A percentile compares a stretch with the other conserved stretches of the same genome.
Evolutionary conservation across 768 basidiomycete species (phyloP).

Genomic region (Russula lepida): DNA sequence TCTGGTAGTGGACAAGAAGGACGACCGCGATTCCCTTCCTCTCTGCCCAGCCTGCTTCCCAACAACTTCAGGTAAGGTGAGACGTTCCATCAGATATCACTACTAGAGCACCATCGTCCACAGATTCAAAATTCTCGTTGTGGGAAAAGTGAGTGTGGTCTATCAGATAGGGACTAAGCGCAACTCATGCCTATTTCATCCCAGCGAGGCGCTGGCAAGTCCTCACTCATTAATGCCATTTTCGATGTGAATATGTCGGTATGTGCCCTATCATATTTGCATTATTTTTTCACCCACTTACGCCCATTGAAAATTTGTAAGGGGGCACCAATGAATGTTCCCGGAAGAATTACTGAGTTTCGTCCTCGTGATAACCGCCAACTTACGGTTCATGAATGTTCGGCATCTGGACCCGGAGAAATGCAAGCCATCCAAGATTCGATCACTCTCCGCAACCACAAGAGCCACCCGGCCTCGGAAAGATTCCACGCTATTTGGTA

Average conservation of each 20-base stretch:
- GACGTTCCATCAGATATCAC: not conserved
- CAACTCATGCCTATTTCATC: not conserved
- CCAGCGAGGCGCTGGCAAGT: constrained; percentile 6
- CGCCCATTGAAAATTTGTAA: not conserved
- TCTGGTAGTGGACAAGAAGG: not conserved
- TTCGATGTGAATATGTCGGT: constrained; percentile 6
- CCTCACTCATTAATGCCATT: not conserved
- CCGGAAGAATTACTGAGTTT: not conserved
- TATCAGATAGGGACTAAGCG: too few relatives aligned
- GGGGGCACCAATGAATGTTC: not conserved
- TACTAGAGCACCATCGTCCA: not conserved
- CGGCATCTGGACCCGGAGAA: not conserved
- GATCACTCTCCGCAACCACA: not conserved
- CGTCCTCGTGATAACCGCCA: not conserved
- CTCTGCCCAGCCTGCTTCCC: not conserved
- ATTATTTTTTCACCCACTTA: not conserved
- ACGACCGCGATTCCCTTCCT: not conserved
- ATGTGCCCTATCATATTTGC: not conserved
- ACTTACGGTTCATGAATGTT: not conserved
- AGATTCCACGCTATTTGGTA: constrained; percentile 13
- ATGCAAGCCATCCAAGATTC: not conserved
- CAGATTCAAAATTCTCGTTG: constrained; percentile 11
- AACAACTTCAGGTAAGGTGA: constrained; percentile 1
- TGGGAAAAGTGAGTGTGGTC: not conserved
- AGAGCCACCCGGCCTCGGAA: not conserved